A percentile compares a stretch with the other conserved stretches of the same genome.
These are phyloP conservation scores for Sphagnum contortum DNA, from an alignment of 225 moss, liverwort and hornwort genomes.

Conservation along the genomic window DNA sequence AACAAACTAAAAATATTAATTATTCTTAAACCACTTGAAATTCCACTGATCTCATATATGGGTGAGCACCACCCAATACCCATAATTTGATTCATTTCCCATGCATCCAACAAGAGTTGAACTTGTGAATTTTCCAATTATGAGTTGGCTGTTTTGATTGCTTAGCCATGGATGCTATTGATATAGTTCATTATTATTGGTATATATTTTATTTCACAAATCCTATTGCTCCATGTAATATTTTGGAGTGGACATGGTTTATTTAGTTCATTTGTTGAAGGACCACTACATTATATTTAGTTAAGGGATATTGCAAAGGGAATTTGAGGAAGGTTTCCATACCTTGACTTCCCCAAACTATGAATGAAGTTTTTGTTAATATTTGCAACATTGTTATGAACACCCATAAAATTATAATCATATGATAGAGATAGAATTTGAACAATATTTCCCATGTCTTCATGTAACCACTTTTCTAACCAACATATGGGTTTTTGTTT, in stretches of 20 bases:
- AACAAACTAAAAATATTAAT: no score
- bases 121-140: no score
- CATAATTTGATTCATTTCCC: no score
- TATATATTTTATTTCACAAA: no score
- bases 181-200: no score
- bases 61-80: no score
- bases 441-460: neutral
- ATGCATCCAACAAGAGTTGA: no score
- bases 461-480: neutral
- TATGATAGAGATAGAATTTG: neutral
- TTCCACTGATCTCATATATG: no score
- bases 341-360: neutral
- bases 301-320: neutral
- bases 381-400: neutral
- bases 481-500: neutral
- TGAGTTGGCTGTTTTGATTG: no score
- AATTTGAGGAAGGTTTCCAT: neutral
- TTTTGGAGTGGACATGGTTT: neutral
- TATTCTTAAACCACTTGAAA: no score
- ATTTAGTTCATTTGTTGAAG: neutral
- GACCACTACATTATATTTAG: no score
- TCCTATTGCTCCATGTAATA: neutral
- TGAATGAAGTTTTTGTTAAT: neutral
- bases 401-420: neutral
- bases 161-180: no score